These are phyloP conservation scores for Aspergillus ruber DNA, from an alignment of 2,329 filamentous ascomycete species.

Conservation along the genomic window DNA sequence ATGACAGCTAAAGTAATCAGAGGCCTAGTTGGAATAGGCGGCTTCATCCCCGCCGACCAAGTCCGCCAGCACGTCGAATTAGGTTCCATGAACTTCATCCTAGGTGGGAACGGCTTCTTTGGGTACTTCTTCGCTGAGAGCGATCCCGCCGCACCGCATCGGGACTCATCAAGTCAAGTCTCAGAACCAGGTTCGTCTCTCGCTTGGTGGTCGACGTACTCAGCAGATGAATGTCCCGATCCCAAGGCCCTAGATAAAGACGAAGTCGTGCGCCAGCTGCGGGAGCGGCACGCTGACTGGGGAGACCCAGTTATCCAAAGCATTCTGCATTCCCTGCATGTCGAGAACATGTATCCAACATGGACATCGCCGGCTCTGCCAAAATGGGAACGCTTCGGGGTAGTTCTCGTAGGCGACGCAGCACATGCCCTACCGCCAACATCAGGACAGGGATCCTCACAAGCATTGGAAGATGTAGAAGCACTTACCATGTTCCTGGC, in stretches of 20 bases:
- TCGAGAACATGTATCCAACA: constrained; percentile 43
- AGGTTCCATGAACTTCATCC: constrained; percentile 38
- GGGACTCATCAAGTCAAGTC: constrained; percentile 20
- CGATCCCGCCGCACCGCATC: constrained; percentile 10
- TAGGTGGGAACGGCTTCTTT: constrained; percentile 47
- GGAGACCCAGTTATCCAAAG: constrained; percentile 39
- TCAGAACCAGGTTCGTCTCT: constrained; percentile 25
- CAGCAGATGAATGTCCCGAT: constrained; percentile 25
- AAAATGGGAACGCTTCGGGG: constrained; percentile 42
- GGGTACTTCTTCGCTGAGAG: constrained; percentile 39
- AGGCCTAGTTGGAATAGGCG: constrained; percentile 42
- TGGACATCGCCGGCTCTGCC: constrained; percentile 45
- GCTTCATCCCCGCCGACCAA: constrained; percentile 33
- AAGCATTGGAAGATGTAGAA: constrained; percentile 52
- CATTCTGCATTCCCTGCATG: constrained; percentile 32
- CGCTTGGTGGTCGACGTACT: constrained; percentile 44
- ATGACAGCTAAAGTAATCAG: constrained; percentile 11
- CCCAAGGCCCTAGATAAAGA: constrained; percentile 24
- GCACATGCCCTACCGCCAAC: constrained; percentile 52
- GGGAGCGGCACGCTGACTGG: constrained; percentile 40
- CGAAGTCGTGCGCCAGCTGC: constrained; percentile 30
- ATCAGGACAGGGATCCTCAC: constrained; percentile 50
- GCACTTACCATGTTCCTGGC: constrained; percentile 39
- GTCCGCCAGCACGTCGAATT: constrained; percentile 25
- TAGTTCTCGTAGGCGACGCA: constrained; percentile 52